Conservation (phyloP, 495 filamentous ascomycete genomes). For the Schizothecium vesticola region DNA sequence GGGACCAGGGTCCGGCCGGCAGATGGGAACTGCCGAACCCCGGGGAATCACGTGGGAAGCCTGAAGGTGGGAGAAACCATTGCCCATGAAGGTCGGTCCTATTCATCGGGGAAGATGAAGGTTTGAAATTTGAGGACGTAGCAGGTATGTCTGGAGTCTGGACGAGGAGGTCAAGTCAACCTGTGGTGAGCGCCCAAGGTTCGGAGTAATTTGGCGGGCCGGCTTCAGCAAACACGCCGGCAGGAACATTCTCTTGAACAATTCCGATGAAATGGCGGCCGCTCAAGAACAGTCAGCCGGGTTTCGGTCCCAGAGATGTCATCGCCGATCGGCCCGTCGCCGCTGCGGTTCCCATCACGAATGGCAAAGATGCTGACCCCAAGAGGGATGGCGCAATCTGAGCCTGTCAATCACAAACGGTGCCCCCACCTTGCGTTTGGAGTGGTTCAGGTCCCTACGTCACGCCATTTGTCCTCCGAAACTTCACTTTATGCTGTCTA, state of each 20-base stretch:
- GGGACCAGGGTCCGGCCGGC: conserved; percentile 3
- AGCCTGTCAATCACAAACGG: background rate
- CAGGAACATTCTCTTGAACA: no score
- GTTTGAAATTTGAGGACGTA: no score
- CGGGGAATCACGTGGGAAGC: background rate
- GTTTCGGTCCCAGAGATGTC: background rate
- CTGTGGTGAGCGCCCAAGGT: background rate
- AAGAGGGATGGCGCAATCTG: background rate
- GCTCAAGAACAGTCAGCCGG: background rate
- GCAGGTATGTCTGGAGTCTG: background rate
- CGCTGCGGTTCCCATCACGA: background rate
- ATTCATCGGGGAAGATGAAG: background rate
- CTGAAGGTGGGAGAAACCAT: background rate
- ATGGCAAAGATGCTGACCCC: background rate
- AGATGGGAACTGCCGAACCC: background rate
- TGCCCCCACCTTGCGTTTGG: background rate
- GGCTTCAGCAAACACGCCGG: no score
- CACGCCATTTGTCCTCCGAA: background rate
- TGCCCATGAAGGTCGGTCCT: background rate
- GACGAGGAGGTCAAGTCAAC: background rate
- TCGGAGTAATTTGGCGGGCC: no score
- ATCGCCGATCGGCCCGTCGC: background rate
- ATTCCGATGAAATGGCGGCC: background rate
- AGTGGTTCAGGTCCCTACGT: background rate
- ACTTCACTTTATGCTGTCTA: background rate